Evolutionary conservation across 192 early-diverging fungal genomes (phyloP), one percentile per base, ranked within the genome.

Genomic region (Funneliformis mosseae): DNA sequence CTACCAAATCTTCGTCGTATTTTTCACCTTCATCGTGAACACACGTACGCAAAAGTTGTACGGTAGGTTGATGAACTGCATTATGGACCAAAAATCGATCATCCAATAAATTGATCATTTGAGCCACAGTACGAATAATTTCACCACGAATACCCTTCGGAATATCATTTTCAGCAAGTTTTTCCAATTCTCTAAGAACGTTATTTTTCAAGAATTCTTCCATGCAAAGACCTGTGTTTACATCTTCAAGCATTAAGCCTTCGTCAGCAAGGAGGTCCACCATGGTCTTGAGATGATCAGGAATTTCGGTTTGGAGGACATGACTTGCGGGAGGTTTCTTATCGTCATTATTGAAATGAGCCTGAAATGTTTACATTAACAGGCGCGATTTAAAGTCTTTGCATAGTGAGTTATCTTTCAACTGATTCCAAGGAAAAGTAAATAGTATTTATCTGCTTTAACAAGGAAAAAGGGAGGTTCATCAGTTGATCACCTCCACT

Each of bases 41-140:
- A 85, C 91, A 93, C 63, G 84, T 87, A 38, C 91, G 87, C 25
- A 98, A 87, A 79, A 98, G 81, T 45, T 91, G 90, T 38, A 95
- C 89, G 1, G 94, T 91, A 6, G 96, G 96, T 66, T 93, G 92
- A 84, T 98, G 95, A 25, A 98, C 91, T 18, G 94, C 91, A 74
- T 93, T 93, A 78, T 98, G 97, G 25, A 96, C 94, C 41, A 98
- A 87, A 82, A 97, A 94, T 61, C 94, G 92, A 79, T 95, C 93
- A 76, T 97, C 96, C 12, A 97, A 84, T 55, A 98, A 83, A 78
- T 93, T 91, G 66, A 98, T 91, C 87, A 98, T 92, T 46, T 85
- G 86, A 18, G 93, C 90, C 46, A 97, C 81, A 68, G 93, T 95
- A 8, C 92, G 88, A 74, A 96, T 94, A 25, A 94, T 90, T 77